phyloP scores from a whole-genome alignment of 768 basidiomycete genomes.

The Boletus coccyginus region DNA sequence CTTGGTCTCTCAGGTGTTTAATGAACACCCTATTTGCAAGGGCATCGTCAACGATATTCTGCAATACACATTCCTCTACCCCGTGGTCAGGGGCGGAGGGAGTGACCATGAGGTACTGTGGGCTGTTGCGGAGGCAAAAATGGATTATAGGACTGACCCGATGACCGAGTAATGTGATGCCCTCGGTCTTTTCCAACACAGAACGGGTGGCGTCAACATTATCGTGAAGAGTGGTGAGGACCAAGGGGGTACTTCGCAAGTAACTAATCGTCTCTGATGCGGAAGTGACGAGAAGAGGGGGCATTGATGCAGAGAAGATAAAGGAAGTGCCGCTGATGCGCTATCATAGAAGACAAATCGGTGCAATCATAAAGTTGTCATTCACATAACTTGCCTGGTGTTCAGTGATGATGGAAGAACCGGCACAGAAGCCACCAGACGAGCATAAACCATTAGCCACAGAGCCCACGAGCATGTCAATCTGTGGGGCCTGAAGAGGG shows the following conservation, averaged over 20 bases:
- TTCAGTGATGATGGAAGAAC: too few species aligned
- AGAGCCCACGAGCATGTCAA: conserved; percentile 95
- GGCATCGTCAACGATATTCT: conserved; percentile 90
- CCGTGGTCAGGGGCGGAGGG: conserved; percentile 46
- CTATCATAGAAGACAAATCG: too few species aligned
- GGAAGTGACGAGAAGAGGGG: too few species aligned
- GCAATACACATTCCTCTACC: conserved; percentile 75
- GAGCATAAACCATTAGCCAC: conserved; percentile 81
- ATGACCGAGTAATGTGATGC: conserved; percentile 81
- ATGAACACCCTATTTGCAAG: conserved; percentile 80
- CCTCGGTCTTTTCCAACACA: conserved; percentile 76
- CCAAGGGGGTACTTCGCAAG: conserved; percentile 71
- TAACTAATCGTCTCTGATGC: too few species aligned
- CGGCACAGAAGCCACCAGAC: conserved; percentile 94
- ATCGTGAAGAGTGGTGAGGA: conserved; percentile 74
- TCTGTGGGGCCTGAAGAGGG: conserved; percentile 63
- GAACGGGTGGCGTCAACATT: conserved; percentile 77
- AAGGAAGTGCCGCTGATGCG: too few species aligned
- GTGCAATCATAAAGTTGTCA: too few species aligned
- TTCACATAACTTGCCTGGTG: too few species aligned
- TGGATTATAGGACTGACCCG: conserved; percentile 87
- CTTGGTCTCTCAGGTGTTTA: conserved; percentile 79
- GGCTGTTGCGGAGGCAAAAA: conserved; percentile 53
- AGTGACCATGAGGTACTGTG: conserved; percentile 20
- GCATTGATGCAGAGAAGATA: too few species aligned